These are phyloP conservation scores for Botrytis pseudocinerea DNA, from an alignment of 2,329 filamentous ascomycete species.

Conservation along the genomic window DNA sequence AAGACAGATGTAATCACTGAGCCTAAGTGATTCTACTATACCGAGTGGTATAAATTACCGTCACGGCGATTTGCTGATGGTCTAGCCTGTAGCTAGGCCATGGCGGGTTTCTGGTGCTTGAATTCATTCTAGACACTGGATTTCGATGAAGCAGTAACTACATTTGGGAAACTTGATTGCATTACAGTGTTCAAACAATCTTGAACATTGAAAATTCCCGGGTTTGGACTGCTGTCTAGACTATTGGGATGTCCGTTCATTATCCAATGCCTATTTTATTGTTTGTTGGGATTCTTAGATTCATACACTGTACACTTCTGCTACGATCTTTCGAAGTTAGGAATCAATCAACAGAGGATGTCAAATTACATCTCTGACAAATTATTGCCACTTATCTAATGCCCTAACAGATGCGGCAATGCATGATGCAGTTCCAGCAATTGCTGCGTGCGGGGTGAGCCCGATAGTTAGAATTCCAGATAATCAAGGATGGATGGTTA, in stretches of 20 bases:
- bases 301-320: neutral
- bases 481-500: constrained; percentile 57
- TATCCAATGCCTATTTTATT: neutral
- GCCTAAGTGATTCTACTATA: neutral
- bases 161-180: neutral
- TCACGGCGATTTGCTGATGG: neutral
- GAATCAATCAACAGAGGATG: neutral
- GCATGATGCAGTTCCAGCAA: constrained; percentile 59
- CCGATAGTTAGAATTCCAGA: constrained; percentile 60
- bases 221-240: neutral
- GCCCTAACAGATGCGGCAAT: constrained; percentile 50
- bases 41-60: neutral
- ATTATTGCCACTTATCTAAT: constrained; percentile 1
- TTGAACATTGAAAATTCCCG: neutral
- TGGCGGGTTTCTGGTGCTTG: neutral
- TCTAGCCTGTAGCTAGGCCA: neutral
- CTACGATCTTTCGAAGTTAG: neutral
- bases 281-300: neutral
- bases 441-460: constrained; percentile 55
- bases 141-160: neutral
- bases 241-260: neutral
- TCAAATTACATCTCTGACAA: neutral
- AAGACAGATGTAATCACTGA: no score
- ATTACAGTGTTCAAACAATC: neutral
- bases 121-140: neutral